Conservation (phyloP, 1,284 basidiomycete species). For the Cystobasidium slooffiae region DNA sequence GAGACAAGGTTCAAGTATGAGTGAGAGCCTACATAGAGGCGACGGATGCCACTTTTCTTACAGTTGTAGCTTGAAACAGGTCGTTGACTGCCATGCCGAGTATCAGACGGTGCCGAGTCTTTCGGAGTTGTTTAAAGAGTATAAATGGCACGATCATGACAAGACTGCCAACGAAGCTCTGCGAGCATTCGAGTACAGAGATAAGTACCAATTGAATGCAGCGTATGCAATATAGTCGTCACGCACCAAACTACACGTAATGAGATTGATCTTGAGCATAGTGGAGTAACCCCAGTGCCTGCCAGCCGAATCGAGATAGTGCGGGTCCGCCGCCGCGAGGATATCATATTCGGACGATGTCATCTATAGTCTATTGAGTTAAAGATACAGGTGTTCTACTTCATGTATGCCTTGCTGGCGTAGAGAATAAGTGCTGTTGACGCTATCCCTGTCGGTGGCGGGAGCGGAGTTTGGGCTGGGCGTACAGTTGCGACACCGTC, state of each 20-base stretch:
- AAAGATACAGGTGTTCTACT: not conserved
- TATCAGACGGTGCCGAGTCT: constrained; percentile 43
- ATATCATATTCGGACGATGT: not conserved
- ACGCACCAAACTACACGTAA: constrained; percentile 36
- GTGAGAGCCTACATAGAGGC: no score
- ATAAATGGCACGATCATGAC: constrained; percentile 43
- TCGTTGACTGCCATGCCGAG: constrained; percentile 44
- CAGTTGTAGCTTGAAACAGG: constrained; percentile 27
- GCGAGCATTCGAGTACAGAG: not conserved
- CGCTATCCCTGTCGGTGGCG: not conserved
- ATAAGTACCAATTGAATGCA: not conserved
- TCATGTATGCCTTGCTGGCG: not conserved
- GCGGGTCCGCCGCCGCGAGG: not conserved
- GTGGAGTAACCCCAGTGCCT: not conserved
- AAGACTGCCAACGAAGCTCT: constrained; percentile 25
- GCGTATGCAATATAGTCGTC: not conserved
- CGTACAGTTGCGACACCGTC: no score
- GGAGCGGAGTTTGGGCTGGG: not conserved
- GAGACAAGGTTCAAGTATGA: no score
- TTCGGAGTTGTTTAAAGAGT: constrained; percentile 35
- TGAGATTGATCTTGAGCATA: constrained; percentile 18
- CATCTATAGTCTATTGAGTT: not conserved
- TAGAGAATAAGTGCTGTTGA: not conserved
- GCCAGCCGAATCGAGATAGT: constrained; percentile 13
- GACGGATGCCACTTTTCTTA: not conserved